Evolutionary conservation across 768 basidiomycete species (phyloP).

Genomic region (Obba rivulosa): DNA sequence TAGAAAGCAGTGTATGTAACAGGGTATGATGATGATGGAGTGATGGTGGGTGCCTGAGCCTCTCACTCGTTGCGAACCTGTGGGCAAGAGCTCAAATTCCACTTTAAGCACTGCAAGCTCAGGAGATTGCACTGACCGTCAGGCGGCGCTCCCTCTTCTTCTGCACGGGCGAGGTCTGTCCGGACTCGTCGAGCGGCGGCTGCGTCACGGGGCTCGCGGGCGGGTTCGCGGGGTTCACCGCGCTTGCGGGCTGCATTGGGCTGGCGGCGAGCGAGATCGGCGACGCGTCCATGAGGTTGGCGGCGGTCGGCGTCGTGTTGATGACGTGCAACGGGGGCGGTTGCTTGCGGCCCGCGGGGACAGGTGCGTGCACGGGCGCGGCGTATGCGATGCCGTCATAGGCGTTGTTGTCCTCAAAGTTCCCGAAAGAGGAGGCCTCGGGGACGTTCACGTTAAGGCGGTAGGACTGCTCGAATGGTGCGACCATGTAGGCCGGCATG

Average conservation of each 20-base stretch:
- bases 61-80: conserved; percentile 18
- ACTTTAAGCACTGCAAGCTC: background rate
- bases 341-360: conserved; percentile 15
- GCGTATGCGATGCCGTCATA: conserved; percentile 9
- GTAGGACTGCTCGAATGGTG: too few relatives aligned
- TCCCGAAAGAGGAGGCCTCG: background rate
- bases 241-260: conserved; percentile 11
- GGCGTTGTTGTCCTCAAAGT: conserved; percentile 4
- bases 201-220: conserved; percentile 1
- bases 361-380: background rate
- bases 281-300: conserved; percentile 6
- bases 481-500: too few relatives aligned
- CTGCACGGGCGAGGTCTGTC: conserved; percentile 1
- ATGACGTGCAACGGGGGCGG: conserved; percentile 14
- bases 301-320: conserved; percentile 8
- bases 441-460: too few relatives aligned
- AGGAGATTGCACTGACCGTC: conserved; percentile 6
- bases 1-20: background rate
- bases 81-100: background rate
- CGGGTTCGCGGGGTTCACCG: conserved; percentile 11
- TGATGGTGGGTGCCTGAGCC: background rate
- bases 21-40: conserved; percentile 1
- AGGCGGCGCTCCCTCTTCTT: conserved; percentile 8
- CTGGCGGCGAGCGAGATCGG: conserved; percentile 7
- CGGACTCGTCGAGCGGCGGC: conserved; percentile 19